Base-by-base conservation (phyloP, 2,329 filamentous ascomycete genomes). In the Malbranchea cinnamomea region DNA sequence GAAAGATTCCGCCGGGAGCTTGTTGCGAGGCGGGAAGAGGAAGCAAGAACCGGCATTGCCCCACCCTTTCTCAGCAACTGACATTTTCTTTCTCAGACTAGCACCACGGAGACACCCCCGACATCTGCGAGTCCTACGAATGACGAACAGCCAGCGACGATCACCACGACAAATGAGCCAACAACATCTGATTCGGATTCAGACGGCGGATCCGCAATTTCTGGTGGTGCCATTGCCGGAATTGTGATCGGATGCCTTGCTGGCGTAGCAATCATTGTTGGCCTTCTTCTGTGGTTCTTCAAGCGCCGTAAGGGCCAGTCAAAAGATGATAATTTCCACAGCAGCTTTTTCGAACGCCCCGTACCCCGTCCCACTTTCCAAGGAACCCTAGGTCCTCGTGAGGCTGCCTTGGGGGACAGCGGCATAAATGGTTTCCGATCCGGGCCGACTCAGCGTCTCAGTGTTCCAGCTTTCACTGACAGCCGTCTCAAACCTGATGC, bases 401-500 rank as follows among this genome's bases (percentile, higher is more conserved):
- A 26, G 12, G 23, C 30, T 7, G 30, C 30, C 11, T 26, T 32
- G 30, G n/a, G n/a, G n/a, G 19, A 28, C 4, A 31, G 22, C 20
- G 16, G 14, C 18, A 19, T 9, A n/a, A 27, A 13, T 16, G 23
- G 21, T 15, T 17, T 20, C 2, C 15, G 12, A 30, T 19, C 21
- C 13, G 34, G 23, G 16, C 16, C 20, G 11, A 27, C 18, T 15
- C 29, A 26, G 24, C 30, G 23, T n/a, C 32, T 38, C 8, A 32
- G 31, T 25, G 38, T 47, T 30, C 45, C 44, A 4, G 49, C 47
- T 9, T 59, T 55, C 30, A 61, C 53, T 22, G 59, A 63, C 37
- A 53, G 53, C 37, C 54, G 59, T 33, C 45, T 63, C 48, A 61
- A 60, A 35, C 53, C 55, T 26, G 53, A 53, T 35, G 48, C 52